These are phyloP conservation scores for Potentilla sterilis DNA, from an alignment of 306 rosid genomes.

Conservation along the genomic window DNA sequence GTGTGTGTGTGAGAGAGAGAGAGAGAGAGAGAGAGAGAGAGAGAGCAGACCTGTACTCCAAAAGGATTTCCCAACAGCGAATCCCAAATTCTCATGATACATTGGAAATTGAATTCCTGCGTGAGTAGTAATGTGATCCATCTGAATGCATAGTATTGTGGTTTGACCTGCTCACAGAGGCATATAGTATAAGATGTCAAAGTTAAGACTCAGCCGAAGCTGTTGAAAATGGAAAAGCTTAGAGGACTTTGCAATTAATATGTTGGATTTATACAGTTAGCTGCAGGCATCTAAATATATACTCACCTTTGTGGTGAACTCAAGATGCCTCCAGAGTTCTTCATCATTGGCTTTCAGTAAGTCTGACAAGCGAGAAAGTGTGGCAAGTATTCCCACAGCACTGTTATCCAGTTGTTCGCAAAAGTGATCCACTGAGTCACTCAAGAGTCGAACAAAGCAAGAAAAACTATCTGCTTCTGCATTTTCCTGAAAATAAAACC, in stretches of 20 bases:
- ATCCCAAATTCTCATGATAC: slow-evolving; percentile 83
- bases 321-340: slow-evolving; percentile 81
- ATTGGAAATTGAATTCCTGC: slow-evolving; percentile 64
- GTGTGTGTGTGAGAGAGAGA: neutral
- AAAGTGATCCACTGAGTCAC: slow-evolving; percentile 81
- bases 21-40: slow-evolving; percentile 27
- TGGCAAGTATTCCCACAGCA: slow-evolving; percentile 65
- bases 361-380: slow-evolving; percentile 66
- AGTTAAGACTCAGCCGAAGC: slow-evolving; percentile 15
- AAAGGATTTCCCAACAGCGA: slow-evolving; percentile 65
- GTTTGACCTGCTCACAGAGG: slow-evolving; percentile 49
- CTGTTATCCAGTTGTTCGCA: slow-evolving; percentile 81
- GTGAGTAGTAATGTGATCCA: slow-evolving; percentile 85
- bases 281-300: neutral
- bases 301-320: slow-evolving; percentile 61
- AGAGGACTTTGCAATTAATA: neutral
- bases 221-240: neutral
- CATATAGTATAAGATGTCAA: slow-evolving; percentile 19
- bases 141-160: slow-evolving; percentile 78
- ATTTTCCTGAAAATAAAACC: slow-evolving; percentile 42
- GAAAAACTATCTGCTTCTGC: slow-evolving; percentile 87
- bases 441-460: slow-evolving; percentile 71
- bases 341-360: slow-evolving; percentile 59
- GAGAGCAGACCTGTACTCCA: slow-evolving; percentile 61
- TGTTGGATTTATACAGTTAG: neutral